phyloP scores from a whole-genome alignment of 768 basidiomycete species.

The Auriscalpium microsporum region DNA sequence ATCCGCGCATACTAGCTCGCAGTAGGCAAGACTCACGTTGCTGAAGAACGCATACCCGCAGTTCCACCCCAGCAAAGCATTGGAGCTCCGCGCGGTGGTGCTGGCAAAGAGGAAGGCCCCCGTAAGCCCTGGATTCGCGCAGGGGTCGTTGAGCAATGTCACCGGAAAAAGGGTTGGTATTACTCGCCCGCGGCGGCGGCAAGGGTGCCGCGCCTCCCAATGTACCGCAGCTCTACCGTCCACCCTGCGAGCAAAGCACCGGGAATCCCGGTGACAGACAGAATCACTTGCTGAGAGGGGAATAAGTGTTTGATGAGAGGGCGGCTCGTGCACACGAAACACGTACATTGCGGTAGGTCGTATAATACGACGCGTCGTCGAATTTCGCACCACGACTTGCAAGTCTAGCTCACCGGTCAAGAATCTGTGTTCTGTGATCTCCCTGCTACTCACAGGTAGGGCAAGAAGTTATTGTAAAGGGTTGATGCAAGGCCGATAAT shows the following conservation, averaged over 20 bases:
- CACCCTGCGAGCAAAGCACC: conserved; percentile 66
- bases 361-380: conserved; percentile 27
- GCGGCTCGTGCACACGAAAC: not conserved
- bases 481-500: conserved; percentile 29
- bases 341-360: conserved; percentile 29
- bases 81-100: conserved; percentile 64
- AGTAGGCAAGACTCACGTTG: conserved; percentile 32
- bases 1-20: not conserved
- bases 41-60: conserved; percentile 63
- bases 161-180: conserved; percentile 8
- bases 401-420: conserved; percentile 14
- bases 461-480: conserved; percentile 30
- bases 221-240: conserved; percentile 52
- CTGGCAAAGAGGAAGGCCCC: conserved; percentile 67
- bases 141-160: conserved; percentile 36
- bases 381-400: conserved; percentile 27
- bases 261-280: conserved; percentile 60
- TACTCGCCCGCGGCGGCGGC: conserved; percentile 53
- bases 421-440: not conserved
- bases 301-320: not conserved
- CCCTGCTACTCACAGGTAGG: conserved; percentile 22
- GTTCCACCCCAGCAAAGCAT: conserved; percentile 71
- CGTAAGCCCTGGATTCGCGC: conserved; percentile 52
- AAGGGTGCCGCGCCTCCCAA: conserved; percentile 63
- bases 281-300: conserved; percentile 52